These are phyloP conservation scores for Penicillium verhagenii DNA, from an alignment of 495 filamentous ascomycete genomes.

Conservation along the genomic window DNA sequence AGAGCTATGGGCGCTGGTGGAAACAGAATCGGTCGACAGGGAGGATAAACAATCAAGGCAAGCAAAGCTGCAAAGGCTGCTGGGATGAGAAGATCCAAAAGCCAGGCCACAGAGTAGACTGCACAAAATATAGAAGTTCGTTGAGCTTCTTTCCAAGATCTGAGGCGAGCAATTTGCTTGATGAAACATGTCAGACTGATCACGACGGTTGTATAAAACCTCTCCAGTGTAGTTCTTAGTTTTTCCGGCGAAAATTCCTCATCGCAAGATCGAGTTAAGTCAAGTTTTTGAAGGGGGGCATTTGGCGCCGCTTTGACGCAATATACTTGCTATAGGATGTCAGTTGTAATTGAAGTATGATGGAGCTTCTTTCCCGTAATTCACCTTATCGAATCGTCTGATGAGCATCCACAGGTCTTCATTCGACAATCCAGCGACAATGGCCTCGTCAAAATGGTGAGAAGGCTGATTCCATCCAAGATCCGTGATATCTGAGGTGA, in stretches of 20 bases:
- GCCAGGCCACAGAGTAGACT: conserved; percentile 73
- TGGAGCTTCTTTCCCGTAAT: background rate
- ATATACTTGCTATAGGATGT: conserved; percentile 69
- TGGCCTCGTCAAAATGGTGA: conserved; percentile 54
- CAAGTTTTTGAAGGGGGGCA: conserved; percentile 60
- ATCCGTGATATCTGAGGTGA: conserved; percentile 55
- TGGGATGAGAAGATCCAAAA: conserved; percentile 66
- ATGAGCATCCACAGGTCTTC: conserved; percentile 78
- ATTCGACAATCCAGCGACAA: conserved; percentile 72
- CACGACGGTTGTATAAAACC: conserved; percentile 79
- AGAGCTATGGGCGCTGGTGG: conserved; percentile 74
- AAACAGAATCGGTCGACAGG: conserved; percentile 62
- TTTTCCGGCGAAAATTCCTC: conserved; percentile 89
- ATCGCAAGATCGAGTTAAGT: conserved; percentile 77
- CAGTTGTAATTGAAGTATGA: background rate
- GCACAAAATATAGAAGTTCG: conserved; percentile 67
- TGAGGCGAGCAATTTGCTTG: conserved; percentile 72
- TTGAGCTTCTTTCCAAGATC: conserved; percentile 76
- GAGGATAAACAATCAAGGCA: conserved; percentile 64
- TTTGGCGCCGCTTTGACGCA: conserved; percentile 70
- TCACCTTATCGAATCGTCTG: conserved; percentile 26
- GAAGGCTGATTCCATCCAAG: conserved; percentile 71
- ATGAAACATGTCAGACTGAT: conserved; percentile 61
- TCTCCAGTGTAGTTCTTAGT: conserved; percentile 71
- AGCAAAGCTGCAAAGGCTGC: conserved; percentile 56